Evolutionary conservation across 371 early-diverging fungal genomes (phyloP).

Genomic region (Saksenaea vasiformis): DNA sequence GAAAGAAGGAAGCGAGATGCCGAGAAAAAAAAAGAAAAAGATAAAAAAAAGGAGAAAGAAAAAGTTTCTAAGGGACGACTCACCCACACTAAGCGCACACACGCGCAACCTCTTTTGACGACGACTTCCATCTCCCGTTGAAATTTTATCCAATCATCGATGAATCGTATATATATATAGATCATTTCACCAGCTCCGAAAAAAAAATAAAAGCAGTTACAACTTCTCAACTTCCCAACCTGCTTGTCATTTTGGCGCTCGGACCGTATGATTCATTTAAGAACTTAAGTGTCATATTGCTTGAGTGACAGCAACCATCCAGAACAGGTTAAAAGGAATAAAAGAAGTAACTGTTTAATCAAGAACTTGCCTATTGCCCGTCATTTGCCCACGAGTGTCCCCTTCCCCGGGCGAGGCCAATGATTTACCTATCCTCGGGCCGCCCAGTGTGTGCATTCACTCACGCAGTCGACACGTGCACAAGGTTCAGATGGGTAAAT

Average conservation of each 20-base stretch:
- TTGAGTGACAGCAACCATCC: neutral
- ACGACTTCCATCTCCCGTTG: neutral
- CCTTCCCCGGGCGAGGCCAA: neutral
- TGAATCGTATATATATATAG: neutral
- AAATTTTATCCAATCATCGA: neutral
- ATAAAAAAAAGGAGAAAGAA: constrained; percentile 5
- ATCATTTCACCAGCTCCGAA: neutral
- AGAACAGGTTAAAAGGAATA: neutral
- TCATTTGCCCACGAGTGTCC: neutral
- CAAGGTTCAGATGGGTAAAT: neutral
- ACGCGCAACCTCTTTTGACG: neutral
- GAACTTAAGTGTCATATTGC: neutral
- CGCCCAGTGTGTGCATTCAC: neutral
- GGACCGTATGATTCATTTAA: neutral
- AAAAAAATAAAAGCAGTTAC: neutral
- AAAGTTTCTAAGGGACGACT: constrained; percentile 4
- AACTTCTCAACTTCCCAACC: neutral
- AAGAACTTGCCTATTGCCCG: neutral
- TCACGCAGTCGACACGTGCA: neutral
- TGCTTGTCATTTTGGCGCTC: neutral
- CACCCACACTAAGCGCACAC: neutral
- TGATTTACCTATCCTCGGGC: neutral
- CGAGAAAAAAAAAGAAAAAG: constrained; percentile 9
- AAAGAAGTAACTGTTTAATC: neutral
- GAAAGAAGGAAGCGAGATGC: constrained; percentile 6